Conservation (phyloP, 2,329 filamentous ascomycete genomes). For the Pezicula rhizophila region DNA sequence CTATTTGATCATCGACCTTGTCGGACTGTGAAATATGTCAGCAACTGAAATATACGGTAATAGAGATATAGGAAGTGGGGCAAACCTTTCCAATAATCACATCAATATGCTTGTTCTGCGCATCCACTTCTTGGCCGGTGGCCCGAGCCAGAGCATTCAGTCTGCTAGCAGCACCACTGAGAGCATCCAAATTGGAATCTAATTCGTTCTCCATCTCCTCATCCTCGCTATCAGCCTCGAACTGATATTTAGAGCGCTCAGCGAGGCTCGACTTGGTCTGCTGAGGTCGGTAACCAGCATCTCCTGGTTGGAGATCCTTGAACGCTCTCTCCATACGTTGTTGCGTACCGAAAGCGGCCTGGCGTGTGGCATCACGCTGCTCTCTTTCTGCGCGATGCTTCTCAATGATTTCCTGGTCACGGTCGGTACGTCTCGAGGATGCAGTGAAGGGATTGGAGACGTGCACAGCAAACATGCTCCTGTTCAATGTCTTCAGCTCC, state of each 20-base stretch:
- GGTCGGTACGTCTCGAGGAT: constrained; percentile 54
- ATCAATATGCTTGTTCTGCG: constrained; percentile 73
- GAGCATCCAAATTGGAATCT: constrained; percentile 55
- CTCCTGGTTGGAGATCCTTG: constrained; percentile 32
- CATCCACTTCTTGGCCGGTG: constrained; percentile 68
- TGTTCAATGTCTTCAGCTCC: constrained; percentile 79
- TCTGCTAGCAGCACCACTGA: constrained; percentile 57
- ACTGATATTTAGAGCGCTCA: constrained; percentile 67
- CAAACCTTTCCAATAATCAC: constrained; percentile 72
- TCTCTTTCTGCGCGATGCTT: constrained; percentile 62
- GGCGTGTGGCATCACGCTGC: constrained; percentile 56
- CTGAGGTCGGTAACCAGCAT: constrained; percentile 22
- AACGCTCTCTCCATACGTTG: constrained; percentile 49
- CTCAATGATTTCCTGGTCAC: constrained; percentile 64
- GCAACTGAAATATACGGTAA: constrained; percentile 4
- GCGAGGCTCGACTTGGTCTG: constrained; percentile 37
- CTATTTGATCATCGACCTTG: constrained; percentile 73
- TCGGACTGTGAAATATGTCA: constrained; percentile 57
- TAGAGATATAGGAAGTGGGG: constrained; percentile 6
- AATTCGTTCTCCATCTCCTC: constrained; percentile 63
- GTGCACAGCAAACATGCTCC: constrained; percentile 85
- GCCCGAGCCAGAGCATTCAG: constrained; percentile 69
- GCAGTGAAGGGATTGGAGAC: constrained; percentile 74
- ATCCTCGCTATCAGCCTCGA: constrained; percentile 50
- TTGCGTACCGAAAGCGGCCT: constrained; percentile 44